These are phyloP conservation scores for Starmera quercuum DNA, from an alignment of 805 yeast genomes.

Conservation along the genomic window DNA sequence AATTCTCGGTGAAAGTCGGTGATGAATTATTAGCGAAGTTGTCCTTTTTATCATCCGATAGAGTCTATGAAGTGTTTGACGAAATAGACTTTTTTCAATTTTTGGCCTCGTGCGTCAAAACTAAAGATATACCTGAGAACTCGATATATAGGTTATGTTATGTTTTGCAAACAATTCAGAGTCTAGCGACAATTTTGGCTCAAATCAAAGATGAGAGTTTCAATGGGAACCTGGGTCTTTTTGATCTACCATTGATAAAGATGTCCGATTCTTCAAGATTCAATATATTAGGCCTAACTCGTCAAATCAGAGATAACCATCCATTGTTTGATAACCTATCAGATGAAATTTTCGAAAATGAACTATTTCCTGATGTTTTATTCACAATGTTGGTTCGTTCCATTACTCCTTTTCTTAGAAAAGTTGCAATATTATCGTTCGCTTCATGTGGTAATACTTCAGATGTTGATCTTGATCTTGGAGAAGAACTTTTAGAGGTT, in stretches of 20 bases:
- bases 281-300: constrained; percentile 5
- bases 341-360: constrained; percentile 16
- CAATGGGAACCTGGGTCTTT: constrained; percentile 18
- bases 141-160: constrained; percentile 42
- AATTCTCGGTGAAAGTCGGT: constrained; percentile 7
- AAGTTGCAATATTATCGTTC: constrained; percentile 47
- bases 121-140: constrained; percentile 38
- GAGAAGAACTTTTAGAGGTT: constrained; percentile 36
- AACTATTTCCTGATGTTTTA: constrained; percentile 29
- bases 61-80: constrained; percentile 27
- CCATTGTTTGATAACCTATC: constrained; percentile 21
- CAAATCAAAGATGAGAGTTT: constrained; percentile 21
- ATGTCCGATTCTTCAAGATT: constrained; percentile 6
- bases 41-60: constrained; percentile 24
- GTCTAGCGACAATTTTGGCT: constrained; percentile 15
- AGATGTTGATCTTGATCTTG: constrained; percentile 21
- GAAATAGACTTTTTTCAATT: constrained; percentile 45
- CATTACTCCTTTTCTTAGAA: constrained; percentile 58
- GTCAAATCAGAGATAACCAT: constrained; percentile 17
- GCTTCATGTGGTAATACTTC: constrained; percentile 43
- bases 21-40: constrained; percentile 25
- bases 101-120: constrained; percentile 42
- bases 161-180: constrained; percentile 45
- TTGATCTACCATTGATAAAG: constrained; percentile 26
- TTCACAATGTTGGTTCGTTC: constrained; percentile 50